phyloP scores from a whole-genome alignment of 2,329 filamentous ascomycete genomes.

The Fusarium sambucinum region DNA sequence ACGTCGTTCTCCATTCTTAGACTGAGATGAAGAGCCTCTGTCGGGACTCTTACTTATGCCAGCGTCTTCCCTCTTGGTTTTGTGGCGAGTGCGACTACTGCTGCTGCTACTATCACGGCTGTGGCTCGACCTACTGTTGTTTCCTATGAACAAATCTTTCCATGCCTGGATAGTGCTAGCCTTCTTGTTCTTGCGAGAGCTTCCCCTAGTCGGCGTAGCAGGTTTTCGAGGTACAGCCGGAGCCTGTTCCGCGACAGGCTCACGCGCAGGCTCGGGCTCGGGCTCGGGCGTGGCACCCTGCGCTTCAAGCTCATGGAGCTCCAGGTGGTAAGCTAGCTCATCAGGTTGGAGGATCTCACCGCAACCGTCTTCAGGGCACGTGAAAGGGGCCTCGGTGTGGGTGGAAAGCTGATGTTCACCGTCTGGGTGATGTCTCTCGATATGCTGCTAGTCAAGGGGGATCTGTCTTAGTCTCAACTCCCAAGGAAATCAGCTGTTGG shows the following conservation, averaged over 20 bases:
- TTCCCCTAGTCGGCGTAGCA: slow-evolving; percentile 19
- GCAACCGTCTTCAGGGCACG: slow-evolving; percentile 61
- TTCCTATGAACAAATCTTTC: slow-evolving; percentile 40
- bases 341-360: slow-evolving; percentile 61
- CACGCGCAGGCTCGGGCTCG: slow-evolving; percentile 29
- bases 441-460: slow-evolving; percentile 47
- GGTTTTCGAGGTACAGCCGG: slow-evolving; percentile 22
- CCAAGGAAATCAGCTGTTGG: slow-evolving; percentile 5
- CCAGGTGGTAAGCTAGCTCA: slow-evolving; percentile 44
- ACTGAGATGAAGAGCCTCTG: slow-evolving; percentile 10
- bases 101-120: slow-evolving; percentile 34
- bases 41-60: slow-evolving; percentile 17
- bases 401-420: slow-evolving; percentile 30
- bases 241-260: slow-evolving; percentile 12
- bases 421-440: slow-evolving; percentile 48
- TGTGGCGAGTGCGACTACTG: slow-evolving; percentile 41
- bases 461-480: slow-evolving; percentile 29
- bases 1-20: slow-evolving; percentile 13
- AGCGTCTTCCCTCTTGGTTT: slow-evolving; percentile 39
- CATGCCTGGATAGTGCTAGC: slow-evolving; percentile 39
- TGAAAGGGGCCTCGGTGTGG: slow-evolving; percentile 17
- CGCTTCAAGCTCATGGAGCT: slow-evolving; percentile 46
- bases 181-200: slow-evolving; percentile 32
- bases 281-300: slow-evolving; percentile 31
- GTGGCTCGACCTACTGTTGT: slow-evolving; percentile 13